These are phyloP conservation scores for Moesziomyces globuligerus DNA, from an alignment of 1,284 basidiomycete genomes.

Conservation along the genomic window DNA sequence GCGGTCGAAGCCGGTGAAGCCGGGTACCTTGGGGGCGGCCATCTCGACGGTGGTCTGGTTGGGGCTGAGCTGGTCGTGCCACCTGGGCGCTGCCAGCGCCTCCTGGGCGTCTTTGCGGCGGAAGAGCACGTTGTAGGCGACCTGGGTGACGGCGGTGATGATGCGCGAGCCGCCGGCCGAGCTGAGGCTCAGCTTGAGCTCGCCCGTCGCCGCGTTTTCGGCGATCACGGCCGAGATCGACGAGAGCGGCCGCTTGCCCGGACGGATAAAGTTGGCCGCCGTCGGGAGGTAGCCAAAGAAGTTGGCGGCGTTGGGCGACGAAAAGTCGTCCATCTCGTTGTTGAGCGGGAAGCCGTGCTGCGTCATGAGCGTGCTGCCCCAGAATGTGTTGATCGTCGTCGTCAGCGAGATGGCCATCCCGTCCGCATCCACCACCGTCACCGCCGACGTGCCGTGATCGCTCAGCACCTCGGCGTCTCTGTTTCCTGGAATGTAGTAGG, in stretches of 20 bases:
- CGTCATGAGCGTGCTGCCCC: conserved; percentile 62
- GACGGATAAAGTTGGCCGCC: conserved; percentile 67
- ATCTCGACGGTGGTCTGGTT: conserved; percentile 66
- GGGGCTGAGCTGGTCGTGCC: conserved; percentile 69
- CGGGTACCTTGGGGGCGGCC: conserved; percentile 46
- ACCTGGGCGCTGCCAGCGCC: conserved; percentile 65
- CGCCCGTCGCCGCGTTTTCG: conserved; percentile 64
- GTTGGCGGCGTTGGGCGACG: conserved; percentile 65
- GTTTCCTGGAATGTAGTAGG: conserved; percentile 67
- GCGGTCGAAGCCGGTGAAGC: conserved; percentile 66
- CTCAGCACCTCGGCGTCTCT: conserved; percentile 49
- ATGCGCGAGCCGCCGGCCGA: conserved; percentile 69
- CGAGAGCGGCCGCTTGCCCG: conserved; percentile 68
- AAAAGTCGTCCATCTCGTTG: conserved; percentile 69
- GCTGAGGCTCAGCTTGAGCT: conserved; percentile 67
- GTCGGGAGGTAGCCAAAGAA: conserved; percentile 66
- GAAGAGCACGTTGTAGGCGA: conserved; percentile 54
- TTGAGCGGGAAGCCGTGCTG: conserved; percentile 61
- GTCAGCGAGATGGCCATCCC: conserved; percentile 69
- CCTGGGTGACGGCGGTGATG: conserved; percentile 69
- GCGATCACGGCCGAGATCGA: conserved; percentile 68
- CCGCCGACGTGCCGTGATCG: conserved; percentile 68
- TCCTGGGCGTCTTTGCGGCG: conserved; percentile 53
- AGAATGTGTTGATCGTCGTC: conserved; percentile 69
- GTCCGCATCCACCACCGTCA: conserved; percentile 67